Evolutionary conservation across 2,329 filamentous ascomycete genomes (phyloP).

Genomic region (Aureobasidium sp.): DNA sequence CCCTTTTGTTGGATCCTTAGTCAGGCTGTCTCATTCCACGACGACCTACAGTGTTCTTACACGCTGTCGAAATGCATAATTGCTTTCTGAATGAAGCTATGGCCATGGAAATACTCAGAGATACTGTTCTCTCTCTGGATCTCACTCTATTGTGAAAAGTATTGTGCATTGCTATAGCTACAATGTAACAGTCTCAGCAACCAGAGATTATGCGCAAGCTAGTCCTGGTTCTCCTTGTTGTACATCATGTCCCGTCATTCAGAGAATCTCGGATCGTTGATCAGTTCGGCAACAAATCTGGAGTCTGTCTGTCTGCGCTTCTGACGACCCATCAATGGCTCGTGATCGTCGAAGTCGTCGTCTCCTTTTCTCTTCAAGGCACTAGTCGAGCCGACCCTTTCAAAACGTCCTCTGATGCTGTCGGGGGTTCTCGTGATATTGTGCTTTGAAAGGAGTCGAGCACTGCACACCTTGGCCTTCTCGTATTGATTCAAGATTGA

Average conservation of each 20-base stretch:
- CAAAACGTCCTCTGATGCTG: neutral
- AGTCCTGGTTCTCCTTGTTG: no score
- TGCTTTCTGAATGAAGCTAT: no score
- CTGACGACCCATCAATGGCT: neutral
- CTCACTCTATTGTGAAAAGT: no score
- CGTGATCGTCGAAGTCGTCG: neutral
- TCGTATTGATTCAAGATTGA: neutral
- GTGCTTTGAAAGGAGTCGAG: neutral
- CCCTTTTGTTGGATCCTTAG: no score
- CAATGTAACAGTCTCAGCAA: no score
- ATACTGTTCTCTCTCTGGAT: no score
- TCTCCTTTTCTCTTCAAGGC: neutral
- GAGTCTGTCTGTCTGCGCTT: neutral
- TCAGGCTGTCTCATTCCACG: no score
- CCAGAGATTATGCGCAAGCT: no score
- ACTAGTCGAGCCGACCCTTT: neutral
- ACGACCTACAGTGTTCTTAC: no score
- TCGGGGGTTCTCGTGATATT: neutral
- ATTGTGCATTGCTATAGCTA: no score
- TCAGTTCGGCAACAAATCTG: neutral
- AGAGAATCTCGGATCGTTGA: neutral
- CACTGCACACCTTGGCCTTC: neutral
- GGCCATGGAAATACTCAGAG: no score
- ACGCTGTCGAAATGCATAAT: no score
- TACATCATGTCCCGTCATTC: neutral